Evolutionary conservation across 2,329 filamentous ascomycete genomes (phyloP).

Genomic region (Colletotrichum tofieldiae): DNA sequence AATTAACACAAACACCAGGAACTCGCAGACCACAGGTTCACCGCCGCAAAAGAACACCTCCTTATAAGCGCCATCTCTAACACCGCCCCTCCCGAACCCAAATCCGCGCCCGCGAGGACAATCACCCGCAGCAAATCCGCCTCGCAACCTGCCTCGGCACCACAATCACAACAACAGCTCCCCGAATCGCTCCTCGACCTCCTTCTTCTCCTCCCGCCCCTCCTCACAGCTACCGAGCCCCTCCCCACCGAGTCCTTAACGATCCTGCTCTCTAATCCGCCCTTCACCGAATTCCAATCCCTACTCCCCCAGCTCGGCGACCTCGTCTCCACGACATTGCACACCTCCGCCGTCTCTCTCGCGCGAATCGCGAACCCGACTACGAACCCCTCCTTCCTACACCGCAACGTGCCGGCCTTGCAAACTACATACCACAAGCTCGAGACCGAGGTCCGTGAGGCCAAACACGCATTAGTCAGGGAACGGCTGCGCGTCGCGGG

Average conservation of each 20-base stretch:
- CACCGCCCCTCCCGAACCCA: slow-evolving; percentile 53
- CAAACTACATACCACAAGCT: slow-evolving; percentile 58
- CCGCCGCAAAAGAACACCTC: slow-evolving; percentile 65
- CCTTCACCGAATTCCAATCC: slow-evolving; percentile 62
- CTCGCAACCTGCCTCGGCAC: slow-evolving; percentile 44
- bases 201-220: slow-evolving; percentile 68
- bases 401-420: slow-evolving; percentile 69
- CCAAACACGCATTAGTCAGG: slow-evolving; percentile 53
- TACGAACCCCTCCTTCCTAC: slow-evolving; percentile 71
- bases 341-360: slow-evolving; percentile 63
- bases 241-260: slow-evolving; percentile 55
- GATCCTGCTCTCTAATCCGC: slow-evolving; percentile 66
- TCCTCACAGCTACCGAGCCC: slow-evolving; percentile 57
- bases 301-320: slow-evolving; percentile 65
- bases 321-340: slow-evolving; percentile 66
- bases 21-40: slow-evolving; percentile 64
- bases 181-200: slow-evolving; percentile 67
- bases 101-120: slow-evolving; percentile 42
- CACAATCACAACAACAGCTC: slow-evolving; percentile 47
- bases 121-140: slow-evolving; percentile 50
- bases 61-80: slow-evolving; percentile 66
- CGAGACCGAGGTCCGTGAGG: slow-evolving; percentile 49
- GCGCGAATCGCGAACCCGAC: slow-evolving; percentile 64
- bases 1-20: slow-evolving; percentile 55
- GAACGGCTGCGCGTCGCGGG: slow-evolving; percentile 58